These are phyloP conservation scores for Ambrosia hybrid DNA, from an alignment of 140 eudicot species.

Conservation along the genomic window DNA sequence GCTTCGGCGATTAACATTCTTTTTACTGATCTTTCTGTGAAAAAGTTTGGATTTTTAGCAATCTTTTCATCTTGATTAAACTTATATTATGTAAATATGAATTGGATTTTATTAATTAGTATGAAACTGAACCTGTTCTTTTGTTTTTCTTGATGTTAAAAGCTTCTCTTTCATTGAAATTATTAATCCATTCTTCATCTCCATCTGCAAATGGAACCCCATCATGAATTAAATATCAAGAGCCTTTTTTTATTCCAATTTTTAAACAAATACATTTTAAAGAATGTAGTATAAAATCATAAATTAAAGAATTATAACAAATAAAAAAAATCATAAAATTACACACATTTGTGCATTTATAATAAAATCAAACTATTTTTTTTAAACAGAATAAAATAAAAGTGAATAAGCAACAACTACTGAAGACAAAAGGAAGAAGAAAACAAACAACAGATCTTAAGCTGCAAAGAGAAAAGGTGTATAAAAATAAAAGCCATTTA, in stretches of 20 bases:
- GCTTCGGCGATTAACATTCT: no score
- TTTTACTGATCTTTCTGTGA: conserved; percentile 40
- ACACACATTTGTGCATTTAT: neutral
- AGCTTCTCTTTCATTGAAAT: conserved; percentile 49
- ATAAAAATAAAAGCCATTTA: conserved; percentile 20
- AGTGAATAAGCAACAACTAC: conserved; percentile 18
- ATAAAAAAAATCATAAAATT: neutral
- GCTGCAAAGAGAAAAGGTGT: conserved; percentile 36
- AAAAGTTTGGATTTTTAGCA: conserved; percentile 22
- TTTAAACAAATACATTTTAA: conserved; percentile 24
- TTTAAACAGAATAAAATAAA: neutral
- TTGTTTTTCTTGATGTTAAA: conserved; percentile 75
- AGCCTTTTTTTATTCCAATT: no score
- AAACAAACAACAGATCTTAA: conserved; percentile 53
- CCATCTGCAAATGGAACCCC: conserved; percentile 48
- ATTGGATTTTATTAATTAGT: conserved; percentile 35
- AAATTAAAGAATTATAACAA: neutral
- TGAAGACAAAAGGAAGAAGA: conserved; percentile 36
- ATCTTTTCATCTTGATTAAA: conserved; percentile 37
- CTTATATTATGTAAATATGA: neutral
- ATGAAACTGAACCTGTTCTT: conserved; percentile 53
- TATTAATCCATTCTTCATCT: conserved; percentile 85
- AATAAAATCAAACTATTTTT: neutral
- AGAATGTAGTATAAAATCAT: neutral
- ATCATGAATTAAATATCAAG: no score